A percentile compares a stretch with the other conserved stretches of the same genome.
These are phyloP conservation scores for Aureobasidium namibiae DNA, from an alignment of 2,329 filamentous ascomycete species.

Conservation along the genomic window DNA sequence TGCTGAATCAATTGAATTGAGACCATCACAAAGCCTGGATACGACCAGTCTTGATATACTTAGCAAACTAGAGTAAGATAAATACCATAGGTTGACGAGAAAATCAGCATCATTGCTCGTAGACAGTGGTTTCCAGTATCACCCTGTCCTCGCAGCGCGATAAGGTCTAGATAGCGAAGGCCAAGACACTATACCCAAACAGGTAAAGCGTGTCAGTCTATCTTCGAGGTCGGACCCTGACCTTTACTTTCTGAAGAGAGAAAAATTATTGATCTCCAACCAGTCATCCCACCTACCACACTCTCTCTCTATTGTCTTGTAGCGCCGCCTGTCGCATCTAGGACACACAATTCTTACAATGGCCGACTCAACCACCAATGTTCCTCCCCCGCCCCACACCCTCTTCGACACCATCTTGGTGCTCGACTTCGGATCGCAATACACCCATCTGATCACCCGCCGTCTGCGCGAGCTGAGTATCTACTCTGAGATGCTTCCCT, in stretches of 20 bases:
- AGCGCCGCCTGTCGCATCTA: slow-evolving; percentile 1
- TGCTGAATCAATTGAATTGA: fast-evolving
- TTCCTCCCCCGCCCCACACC: slow-evolving; percentile 40
- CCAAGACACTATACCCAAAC: not conserved
- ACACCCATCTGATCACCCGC: slow-evolving; percentile 65
- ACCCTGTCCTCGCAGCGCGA: not conserved
- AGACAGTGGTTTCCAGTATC: not conserved
- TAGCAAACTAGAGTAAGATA: fast-evolving
- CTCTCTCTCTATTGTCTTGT: not conserved
- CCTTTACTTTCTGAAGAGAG: not conserved
- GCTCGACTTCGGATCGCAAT: slow-evolving; percentile 65
- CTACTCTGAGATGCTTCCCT: slow-evolving; percentile 82
- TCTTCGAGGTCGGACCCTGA: not conserved
- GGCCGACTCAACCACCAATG: slow-evolving; percentile 21
- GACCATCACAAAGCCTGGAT: fast-evolving
- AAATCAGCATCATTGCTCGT: not conserved
- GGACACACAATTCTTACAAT: slow-evolving; percentile 15
- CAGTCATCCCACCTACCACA: slow-evolving; percentile 2
- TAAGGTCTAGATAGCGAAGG: not conserved
- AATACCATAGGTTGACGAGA: not conserved
- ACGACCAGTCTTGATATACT: not conserved
- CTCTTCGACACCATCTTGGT: slow-evolving; percentile 61
- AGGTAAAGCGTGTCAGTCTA: not conserved
- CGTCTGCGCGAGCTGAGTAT: slow-evolving; percentile 71
- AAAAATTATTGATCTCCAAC: slow-evolving; percentile 20